Percentiles rank a stretch among this genome's conserved stretches.
Evolutionary conservation across 257 asterid genomes (phyloP).

Genomic region (Forsythia suspensa): DNA sequence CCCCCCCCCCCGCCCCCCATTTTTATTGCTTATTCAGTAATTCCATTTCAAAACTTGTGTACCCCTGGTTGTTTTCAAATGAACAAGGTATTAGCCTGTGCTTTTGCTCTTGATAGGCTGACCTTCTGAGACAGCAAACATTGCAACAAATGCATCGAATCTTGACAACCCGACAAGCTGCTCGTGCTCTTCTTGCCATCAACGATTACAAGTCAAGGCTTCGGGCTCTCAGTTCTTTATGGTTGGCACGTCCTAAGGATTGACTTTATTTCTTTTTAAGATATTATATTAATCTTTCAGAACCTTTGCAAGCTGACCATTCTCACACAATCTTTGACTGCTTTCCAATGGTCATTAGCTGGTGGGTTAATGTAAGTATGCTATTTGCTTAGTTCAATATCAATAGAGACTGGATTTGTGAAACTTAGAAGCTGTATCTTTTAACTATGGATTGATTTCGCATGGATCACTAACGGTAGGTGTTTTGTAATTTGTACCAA

Average conservation of each 20-base stretch:
- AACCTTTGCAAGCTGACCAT: not conserved
- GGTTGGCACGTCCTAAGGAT: slow-evolving; percentile 86
- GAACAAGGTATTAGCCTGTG: not conserved
- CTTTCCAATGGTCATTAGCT: not conserved
- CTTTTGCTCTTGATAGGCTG: slow-evolving; percentile 51
- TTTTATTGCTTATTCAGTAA: not conserved
- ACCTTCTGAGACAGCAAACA: slow-evolving; percentile 80
- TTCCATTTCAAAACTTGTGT: no score
- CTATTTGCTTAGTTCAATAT: not conserved
- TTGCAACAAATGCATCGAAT: slow-evolving; percentile 85
- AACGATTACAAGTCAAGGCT: slow-evolving; percentile 82
- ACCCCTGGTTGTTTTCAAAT: no score
- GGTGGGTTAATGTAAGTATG: not conserved
- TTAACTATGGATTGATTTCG: not conserved
- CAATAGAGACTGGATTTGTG: not conserved
- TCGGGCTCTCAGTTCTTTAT: slow-evolving; percentile 72
- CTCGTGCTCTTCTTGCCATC: slow-evolving; percentile 85
- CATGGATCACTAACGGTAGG: not conserved
- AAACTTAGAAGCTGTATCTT: not conserved
- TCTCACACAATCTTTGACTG: not conserved
- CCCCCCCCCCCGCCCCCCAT: no score
- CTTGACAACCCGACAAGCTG: slow-evolving; percentile 90
- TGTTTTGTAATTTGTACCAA: not conserved
- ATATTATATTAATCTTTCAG: not conserved
- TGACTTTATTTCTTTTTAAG: slow-evolving; percentile 19